Evolutionary conservation across 768 basidiomycete species (phyloP), one percentile per base, ranked within the genome.

Genomic region (Rhodotorula graminis): DNA sequence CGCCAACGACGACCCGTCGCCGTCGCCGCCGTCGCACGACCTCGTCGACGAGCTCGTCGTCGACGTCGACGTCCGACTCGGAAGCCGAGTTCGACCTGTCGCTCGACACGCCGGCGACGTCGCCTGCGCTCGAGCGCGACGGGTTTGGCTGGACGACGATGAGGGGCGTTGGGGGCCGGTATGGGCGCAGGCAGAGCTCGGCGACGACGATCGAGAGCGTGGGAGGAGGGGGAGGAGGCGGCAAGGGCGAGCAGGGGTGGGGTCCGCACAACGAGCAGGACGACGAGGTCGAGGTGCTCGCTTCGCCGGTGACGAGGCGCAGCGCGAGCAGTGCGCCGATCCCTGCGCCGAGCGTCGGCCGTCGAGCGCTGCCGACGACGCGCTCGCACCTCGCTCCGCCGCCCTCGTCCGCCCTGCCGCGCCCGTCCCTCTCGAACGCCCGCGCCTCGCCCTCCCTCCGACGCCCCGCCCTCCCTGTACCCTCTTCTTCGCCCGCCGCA

Each of bases 141-240:
- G 53, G 53, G 1, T 55, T 55, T 15, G 27, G 14, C n/a, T 55
- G 53, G 53, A 23, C 49, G 23, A 2, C n/a, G 27, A 14, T 23
- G 10, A 27, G 25, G 23, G 10, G 9, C 2, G 50, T 23, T 7
- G 47, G 27, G 25, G 15, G 9, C 14, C 53, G n/a, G 14, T 55
- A 29, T 8, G 66, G 66, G 7, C 49, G 65, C n/a, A 31, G 67
- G 2, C 53, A 52, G 58, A 67, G 60, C 42, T 67, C 67, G n/a
- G 59, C 59, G 27, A 67, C 67, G 16, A 61, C 67, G 40, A 44
- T 67, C 50, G 67, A 67, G 23, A 52, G 50, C 50, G 10, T 10
- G 50, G 44, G 37, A 37, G 37, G 9, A 49, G 47, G 19, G 18
- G 21, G 47, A 49, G 19, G 47, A 23, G 37, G 44, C 6, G 14